Conservation (phyloP, 345 rosid species). For the Sonneratia caseolaris region DNA sequence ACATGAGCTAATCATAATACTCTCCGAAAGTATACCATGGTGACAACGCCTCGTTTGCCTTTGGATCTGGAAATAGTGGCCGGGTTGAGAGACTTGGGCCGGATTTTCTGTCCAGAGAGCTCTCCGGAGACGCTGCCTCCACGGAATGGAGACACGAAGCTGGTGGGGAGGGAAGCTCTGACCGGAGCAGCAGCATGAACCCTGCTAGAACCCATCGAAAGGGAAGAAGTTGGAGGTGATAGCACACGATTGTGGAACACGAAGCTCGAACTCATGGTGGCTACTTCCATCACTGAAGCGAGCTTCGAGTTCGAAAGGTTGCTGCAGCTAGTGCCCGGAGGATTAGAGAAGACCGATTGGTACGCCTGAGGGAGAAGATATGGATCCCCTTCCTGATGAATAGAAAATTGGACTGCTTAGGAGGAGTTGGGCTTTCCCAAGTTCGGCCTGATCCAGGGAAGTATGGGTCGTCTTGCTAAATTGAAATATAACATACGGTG, state of each 20-base stretch:
- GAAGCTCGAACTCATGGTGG: slow-evolving; percentile 37
- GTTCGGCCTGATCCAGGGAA: too few relatives aligned
- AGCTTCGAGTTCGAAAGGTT: background rate
- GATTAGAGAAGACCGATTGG: background rate
- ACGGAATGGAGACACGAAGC: slow-evolving; percentile 31
- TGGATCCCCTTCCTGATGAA: background rate
- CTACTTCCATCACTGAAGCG: slow-evolving; percentile 33
- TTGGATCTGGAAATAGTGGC: slow-evolving; percentile 35
- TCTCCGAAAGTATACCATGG: slow-evolving; percentile 39
- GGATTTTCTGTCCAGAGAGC: slow-evolving; percentile 43
- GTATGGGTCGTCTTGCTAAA: background rate
- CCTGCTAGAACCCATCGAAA: slow-evolving; percentile 7
- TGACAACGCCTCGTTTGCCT: slow-evolving; percentile 57
- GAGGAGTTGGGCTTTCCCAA: too few relatives aligned
- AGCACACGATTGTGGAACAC: slow-evolving; percentile 31
- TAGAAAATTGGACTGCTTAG: too few relatives aligned
- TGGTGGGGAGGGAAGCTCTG: slow-evolving; percentile 42
- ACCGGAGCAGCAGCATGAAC: slow-evolving; percentile 21
- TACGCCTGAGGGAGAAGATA: background rate
- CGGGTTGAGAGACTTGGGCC: slow-evolving; percentile 35
- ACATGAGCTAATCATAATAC: background rate
- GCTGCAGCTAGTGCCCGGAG: background rate
- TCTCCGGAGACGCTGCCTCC: slow-evolving; percentile 43
- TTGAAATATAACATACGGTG: background rate
- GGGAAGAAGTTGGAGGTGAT: slow-evolving; percentile 21